Base-by-base conservation (phyloP, 1,139 yeast genomes). In the Geotrichum aggregatum region DNA sequence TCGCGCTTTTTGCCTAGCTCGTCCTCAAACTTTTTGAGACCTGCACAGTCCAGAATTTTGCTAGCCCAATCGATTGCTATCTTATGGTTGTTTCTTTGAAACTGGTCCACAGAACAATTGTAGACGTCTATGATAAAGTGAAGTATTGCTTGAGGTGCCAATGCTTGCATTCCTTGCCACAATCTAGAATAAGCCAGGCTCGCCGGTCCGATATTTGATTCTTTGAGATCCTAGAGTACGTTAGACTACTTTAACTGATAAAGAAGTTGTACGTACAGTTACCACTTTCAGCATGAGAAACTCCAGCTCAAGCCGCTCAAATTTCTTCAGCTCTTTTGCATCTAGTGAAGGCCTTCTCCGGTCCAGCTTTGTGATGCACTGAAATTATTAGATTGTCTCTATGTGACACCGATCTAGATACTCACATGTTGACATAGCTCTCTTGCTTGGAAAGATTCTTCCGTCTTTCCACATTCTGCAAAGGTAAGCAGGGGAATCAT, bases 61-160 rank as follows among this genome's bases (percentile, higher is more conserved):
- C 39, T 47, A 7, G 49, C 50, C 56, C 56, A 54, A 16, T 50
- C 54, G 19, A 42, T 39, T 1, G 52, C 35, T 21, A 31, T 39
- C 11, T 45, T 28, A 26, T 22, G 13, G 3, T 48, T 42, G 6
- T 24, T 26, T 2, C 40, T 36, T 33, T 50, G 26, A 48, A 42
- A 48, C 47, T 50, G 44, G 14, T 54, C 56, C 10, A 54, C 54
- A 24, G 51, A 39, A 31, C 56, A 51, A 30, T 54, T 54, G 26
- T 45, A 54, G 16, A 54, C 10, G 22, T 51, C 52, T n/a, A 54
- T 38, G 1, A 44, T 22, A 30, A 42, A 45, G n/a, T 46, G 50
- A 10, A 50, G 43, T 11, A 50, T n/a, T 13, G 50, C 36, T 21
- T 39, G 44, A 3, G 50, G 45, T 11, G 47, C 8, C 3, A 50